Conservation (phyloP, 805 yeast species). For the Candida montana region DNA sequence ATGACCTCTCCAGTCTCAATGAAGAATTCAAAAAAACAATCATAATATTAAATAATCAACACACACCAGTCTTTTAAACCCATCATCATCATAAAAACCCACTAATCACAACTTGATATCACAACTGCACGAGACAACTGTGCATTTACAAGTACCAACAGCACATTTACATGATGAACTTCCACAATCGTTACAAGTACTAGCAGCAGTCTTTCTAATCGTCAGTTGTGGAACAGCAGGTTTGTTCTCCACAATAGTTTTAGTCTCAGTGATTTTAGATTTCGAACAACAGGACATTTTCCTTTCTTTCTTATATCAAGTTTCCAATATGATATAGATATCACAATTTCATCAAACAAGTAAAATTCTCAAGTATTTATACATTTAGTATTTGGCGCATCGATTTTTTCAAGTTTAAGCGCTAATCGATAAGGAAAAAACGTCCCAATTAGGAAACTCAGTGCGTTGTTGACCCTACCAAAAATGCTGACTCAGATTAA, state of each 20-base stretch:
- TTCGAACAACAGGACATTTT: conserved; percentile 20
- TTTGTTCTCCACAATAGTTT: background rate
- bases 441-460: conserved; percentile 16
- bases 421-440: conserved; percentile 7
- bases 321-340: too few relatives aligned
- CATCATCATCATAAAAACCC: too few relatives aligned
- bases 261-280: conserved; percentile 6
- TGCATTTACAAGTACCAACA: conserved; percentile 22
- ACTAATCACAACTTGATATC: conserved; percentile 17
- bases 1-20: too few relatives aligned
- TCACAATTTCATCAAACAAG: too few relatives aligned
- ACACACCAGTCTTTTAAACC: too few relatives aligned
- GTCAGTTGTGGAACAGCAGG: conserved; percentile 19
- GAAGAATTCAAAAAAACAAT: too few relatives aligned
- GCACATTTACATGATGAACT: conserved; percentile 24
- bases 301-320: too few relatives aligned
- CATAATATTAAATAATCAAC: too few relatives aligned
- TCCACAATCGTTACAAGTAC: conserved; percentile 21
- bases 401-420: background rate
- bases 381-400: background rate
- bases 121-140: conserved; percentile 21
- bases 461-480: conserved; percentile 5
- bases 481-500: too few relatives aligned
- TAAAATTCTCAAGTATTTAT: background rate
- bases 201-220: conserved; percentile 21